These are phyloP conservation scores for Micractinium conductrix DNA, from an alignment of 139 green algal species.

Conservation along the genomic window DNA sequence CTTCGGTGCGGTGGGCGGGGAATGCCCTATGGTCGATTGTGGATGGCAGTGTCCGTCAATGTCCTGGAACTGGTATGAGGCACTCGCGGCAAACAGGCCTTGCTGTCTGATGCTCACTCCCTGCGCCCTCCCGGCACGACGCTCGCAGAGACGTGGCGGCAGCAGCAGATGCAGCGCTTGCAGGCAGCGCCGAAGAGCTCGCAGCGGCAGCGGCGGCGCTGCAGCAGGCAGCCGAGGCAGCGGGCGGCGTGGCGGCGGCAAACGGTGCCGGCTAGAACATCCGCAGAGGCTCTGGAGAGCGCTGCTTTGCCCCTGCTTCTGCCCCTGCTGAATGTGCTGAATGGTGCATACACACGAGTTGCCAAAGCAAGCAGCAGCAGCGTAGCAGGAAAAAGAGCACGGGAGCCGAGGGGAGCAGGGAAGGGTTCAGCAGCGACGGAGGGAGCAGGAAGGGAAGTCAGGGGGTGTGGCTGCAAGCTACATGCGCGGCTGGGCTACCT, in stretches of 20 bases:
- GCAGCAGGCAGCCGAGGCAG: not conserved
- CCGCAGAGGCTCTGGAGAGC: slow-evolving; percentile 7
- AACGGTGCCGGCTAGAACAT: slow-evolving; percentile 24
- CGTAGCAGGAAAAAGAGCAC: no score
- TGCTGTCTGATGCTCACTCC: not conserved
- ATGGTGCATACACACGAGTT: not conserved
- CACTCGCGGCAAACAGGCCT: no score
- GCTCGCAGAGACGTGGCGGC: slow-evolving; percentile 19
- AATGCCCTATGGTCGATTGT: not conserved
- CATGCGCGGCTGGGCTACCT: no score
- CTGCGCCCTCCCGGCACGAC: not conserved
- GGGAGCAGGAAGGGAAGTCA: no score
- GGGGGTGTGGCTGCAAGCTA: no score
- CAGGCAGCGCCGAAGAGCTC: slow-evolving; percentile 1
- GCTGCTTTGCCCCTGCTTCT: slow-evolving; percentile 39
- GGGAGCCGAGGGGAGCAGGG: no score
- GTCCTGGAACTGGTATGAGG: not conserved
- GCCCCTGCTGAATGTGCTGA: slow-evolving; percentile 50
- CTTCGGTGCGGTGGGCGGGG: not conserved
- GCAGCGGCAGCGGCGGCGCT: slow-evolving; percentile 8
- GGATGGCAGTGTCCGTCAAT: not conserved
- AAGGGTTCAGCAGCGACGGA: no score
- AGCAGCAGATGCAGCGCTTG: not conserved
- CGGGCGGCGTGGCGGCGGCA: not conserved
- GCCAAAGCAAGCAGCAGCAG: no score